These are phyloP conservation scores for Fraxinus excelsior DNA, from an alignment of 257 asterid genomes.

Conservation along the genomic window DNA sequence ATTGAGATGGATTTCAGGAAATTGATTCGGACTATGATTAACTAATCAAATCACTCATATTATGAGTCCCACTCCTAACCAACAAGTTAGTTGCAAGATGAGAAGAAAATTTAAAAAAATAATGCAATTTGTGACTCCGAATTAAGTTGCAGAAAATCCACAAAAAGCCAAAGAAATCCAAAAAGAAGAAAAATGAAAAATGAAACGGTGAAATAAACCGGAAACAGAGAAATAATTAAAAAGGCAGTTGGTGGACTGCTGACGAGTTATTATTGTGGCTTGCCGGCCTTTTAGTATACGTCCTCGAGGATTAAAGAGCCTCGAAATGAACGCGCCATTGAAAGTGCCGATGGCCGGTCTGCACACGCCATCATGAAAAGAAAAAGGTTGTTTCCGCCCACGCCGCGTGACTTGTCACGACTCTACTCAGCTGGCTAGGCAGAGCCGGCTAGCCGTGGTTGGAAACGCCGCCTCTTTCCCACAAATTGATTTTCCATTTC, in stretches of 20 bases:
- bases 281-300: slow-evolving; percentile 15
- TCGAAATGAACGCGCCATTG: slow-evolving; percentile 30
- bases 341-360: slow-evolving; percentile 26
- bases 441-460: not conserved
- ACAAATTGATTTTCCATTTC: too few species aligned
- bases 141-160: too few species aligned
- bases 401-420: not conserved
- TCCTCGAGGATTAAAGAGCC: slow-evolving; percentile 5
- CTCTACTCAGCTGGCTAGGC: slow-evolving; percentile 5
- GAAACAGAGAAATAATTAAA: not conserved
- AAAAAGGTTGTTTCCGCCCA: not conserved
- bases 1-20: too few species aligned
- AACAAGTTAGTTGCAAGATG: not conserved
- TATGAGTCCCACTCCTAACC: too few species aligned
- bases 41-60: not conserved
- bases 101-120: too few species aligned
- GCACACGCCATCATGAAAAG: slow-evolving; percentile 32
- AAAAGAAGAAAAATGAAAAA: not conserved
- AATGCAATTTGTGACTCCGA: too few species aligned
- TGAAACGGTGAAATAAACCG: not conserved
- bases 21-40: too few species aligned
- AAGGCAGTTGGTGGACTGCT: not conserved
- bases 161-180: not conserved
- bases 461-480: not conserved
- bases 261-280: not conserved